These are phyloP conservation scores for Rutidosis leptorrhynchoides DNA, from an alignment of 129 eudicot genomes.

Conservation along the genomic window DNA sequence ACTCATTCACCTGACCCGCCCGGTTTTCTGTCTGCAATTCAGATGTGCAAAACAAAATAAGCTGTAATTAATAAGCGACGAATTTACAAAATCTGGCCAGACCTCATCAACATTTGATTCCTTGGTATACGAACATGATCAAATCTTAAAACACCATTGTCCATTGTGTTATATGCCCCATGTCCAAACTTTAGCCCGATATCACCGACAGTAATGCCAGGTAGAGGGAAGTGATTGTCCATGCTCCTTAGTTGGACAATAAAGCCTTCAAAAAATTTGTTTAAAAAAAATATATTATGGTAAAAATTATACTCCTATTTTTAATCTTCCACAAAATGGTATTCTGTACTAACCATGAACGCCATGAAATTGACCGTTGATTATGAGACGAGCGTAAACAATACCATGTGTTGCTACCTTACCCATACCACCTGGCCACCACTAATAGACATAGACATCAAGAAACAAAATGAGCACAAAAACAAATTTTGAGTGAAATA, in stretches of 20 bases:
- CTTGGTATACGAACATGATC: slow-evolving; percentile 91
- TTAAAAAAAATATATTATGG: background rate
- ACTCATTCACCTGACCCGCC: too few relatives aligned
- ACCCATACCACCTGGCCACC: slow-evolving; percentile 99
- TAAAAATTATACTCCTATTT: background rate
- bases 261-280: slow-evolving; percentile 44
- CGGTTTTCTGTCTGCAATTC: too few relatives aligned
- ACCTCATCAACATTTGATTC: slow-evolving; percentile 97
- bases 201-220: slow-evolving; percentile 90
- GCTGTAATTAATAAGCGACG: background rate
- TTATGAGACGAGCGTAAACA: slow-evolving; percentile 81
- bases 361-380: slow-evolving; percentile 72
- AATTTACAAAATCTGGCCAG: background rate
- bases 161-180: slow-evolving; percentile 98
- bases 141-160: slow-evolving; percentile 88
- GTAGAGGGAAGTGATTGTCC: slow-evolving; percentile 89
- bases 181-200: slow-evolving; percentile 94
- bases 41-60: too few relatives aligned
- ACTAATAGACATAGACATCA: slow-evolving; percentile 43
- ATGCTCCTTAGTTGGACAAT: slow-evolving; percentile 92
- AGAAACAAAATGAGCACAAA: background rate
- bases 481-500: background rate
- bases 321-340: background rate
- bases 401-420: slow-evolving; percentile 87
- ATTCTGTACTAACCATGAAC: slow-evolving; percentile 57